phyloP scores from a whole-genome alignment of 208 protist species.

The Trypanosoma boissoni region DNA sequence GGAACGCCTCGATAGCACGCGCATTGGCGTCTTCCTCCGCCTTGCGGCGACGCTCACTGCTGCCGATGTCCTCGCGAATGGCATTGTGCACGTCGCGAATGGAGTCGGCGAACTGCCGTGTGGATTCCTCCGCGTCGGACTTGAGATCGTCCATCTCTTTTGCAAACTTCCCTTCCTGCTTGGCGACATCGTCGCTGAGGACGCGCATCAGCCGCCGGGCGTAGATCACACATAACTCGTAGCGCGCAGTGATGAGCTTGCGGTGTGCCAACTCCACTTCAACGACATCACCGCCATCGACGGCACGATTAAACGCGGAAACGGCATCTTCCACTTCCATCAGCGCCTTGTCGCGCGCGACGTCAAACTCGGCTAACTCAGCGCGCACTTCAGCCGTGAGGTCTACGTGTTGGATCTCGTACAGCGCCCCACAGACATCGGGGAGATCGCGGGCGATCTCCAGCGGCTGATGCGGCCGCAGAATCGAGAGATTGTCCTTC shows the following conservation, averaged over 20 bases:
- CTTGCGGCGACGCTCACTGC: slow-evolving; percentile 36
- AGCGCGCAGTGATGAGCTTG: slow-evolving; percentile 72
- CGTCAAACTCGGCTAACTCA: slow-evolving; percentile 65
- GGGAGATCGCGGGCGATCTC: slow-evolving; percentile 41
- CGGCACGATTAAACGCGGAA: slow-evolving; percentile 40
- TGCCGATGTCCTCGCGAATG: slow-evolving; percentile 45
- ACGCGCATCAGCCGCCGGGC: slow-evolving; percentile 55
- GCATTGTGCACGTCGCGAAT: slow-evolving; percentile 35
- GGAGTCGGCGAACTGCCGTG: slow-evolving; percentile 47
- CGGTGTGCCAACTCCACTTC: slow-evolving; percentile 73
- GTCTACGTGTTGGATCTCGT: slow-evolving; percentile 75
- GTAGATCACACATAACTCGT: slow-evolving; percentile 60
- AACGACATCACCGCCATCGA: slow-evolving; percentile 52
- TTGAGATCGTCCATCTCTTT: slow-evolving; percentile 45
- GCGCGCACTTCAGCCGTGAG: slow-evolving; percentile 47
- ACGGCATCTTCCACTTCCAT: slow-evolving; percentile 47
- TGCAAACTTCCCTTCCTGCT: slow-evolving; percentile 29
- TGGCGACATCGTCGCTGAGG: slow-evolving; percentile 30
- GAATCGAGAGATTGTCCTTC: slow-evolving; percentile 50
- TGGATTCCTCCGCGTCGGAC: slow-evolving; percentile 50
- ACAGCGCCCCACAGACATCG: slow-evolving; percentile 50
- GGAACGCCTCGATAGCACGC: slow-evolving; percentile 34
- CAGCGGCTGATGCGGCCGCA: slow-evolving; percentile 46
- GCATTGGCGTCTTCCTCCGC: slow-evolving; percentile 45
- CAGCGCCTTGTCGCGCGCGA: slow-evolving; percentile 28